Evolutionary conservation across 768 basidiomycete genomes (phyloP).

Genomic region (Porphyrellus cyaneotinctus): DNA sequence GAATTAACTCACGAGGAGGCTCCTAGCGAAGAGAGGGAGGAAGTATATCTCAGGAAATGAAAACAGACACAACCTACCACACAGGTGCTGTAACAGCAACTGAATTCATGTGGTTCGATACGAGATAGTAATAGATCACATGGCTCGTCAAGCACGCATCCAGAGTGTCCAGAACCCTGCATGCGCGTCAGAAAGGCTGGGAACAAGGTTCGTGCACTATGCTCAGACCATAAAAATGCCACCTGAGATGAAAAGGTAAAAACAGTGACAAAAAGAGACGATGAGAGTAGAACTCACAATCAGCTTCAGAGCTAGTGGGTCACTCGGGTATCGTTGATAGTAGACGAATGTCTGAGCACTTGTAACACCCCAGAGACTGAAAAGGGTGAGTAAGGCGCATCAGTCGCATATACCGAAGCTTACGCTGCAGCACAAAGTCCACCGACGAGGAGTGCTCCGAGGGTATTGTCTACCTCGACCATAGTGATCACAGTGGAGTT

Average conservation of each 20-base stretch:
- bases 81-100: conserved; percentile 39
- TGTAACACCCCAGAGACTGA: conserved; percentile 54
- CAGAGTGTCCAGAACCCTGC: conserved; percentile 47
- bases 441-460: conserved; percentile 57
- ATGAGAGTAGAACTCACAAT: conserved; percentile 31
- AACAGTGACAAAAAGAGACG: conserved; percentile 26
- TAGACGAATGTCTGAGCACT: conserved; percentile 52
- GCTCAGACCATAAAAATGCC: conserved; percentile 15
- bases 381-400: neutral
- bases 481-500: neutral
- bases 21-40: conserved; percentile 35
- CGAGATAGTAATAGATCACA: conserved; percentile 55
- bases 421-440: conserved; percentile 54
- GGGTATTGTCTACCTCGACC: conserved; percentile 36
- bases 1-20: conserved; percentile 43
- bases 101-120: conserved; percentile 48
- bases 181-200: neutral
- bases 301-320: conserved; percentile 32
- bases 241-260: conserved; percentile 29
- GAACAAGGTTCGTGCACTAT: neutral
- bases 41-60: neutral
- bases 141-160: conserved; percentile 50
- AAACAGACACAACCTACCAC: conserved; percentile 34
- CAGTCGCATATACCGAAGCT: conserved; percentile 13
- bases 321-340: conserved; percentile 37